These are phyloP conservation scores for Rhodotorula graminis DNA, from an alignment of 768 basidiomycete genomes.

Conservation along the genomic window DNA sequence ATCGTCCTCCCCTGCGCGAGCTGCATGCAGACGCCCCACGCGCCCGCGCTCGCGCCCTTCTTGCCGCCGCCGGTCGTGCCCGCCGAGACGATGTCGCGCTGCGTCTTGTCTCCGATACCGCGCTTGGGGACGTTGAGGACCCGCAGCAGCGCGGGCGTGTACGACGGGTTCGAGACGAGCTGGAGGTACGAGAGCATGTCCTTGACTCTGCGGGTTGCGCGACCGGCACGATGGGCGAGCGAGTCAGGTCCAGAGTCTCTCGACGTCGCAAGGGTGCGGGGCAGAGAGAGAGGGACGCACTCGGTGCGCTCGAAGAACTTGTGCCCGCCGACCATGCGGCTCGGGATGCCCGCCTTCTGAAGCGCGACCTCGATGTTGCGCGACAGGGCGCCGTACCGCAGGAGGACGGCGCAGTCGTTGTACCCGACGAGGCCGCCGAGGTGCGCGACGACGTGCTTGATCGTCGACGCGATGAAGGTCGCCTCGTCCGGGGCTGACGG, in stretches of 20 bases:
- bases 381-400: constrained; percentile 75
- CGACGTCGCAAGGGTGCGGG: constrained; percentile 16
- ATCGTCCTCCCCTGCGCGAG: constrained; percentile 44
- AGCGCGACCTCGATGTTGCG: constrained; percentile 68
- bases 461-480: constrained; percentile 66
- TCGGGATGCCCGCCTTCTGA: constrained; percentile 73
- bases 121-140: constrained; percentile 68
- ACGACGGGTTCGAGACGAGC: constrained; percentile 66
- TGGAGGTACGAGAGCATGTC: constrained; percentile 77
- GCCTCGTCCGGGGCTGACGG: constrained; percentile 62
- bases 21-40: constrained; percentile 47
- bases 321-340: constrained; percentile 68
- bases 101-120: constrained; percentile 56
- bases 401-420: constrained; percentile 76
- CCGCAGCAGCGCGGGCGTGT: constrained; percentile 61
- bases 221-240: not conserved
- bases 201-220: constrained; percentile 57
- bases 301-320: constrained; percentile 79
- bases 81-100: constrained; percentile 55
- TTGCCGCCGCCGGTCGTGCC: constrained; percentile 53
- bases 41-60: constrained; percentile 47
- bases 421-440: constrained; percentile 66
- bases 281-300: constrained; percentile 44
- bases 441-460: constrained; percentile 68
- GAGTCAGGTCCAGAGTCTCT: too few species aligned